Percentiles rank a stretch among this genome's conserved stretches.
Evolutionary conservation across 192 early-diverging fungal genomes (phyloP).

Genomic region (Umbelopsis vinacea): DNA sequence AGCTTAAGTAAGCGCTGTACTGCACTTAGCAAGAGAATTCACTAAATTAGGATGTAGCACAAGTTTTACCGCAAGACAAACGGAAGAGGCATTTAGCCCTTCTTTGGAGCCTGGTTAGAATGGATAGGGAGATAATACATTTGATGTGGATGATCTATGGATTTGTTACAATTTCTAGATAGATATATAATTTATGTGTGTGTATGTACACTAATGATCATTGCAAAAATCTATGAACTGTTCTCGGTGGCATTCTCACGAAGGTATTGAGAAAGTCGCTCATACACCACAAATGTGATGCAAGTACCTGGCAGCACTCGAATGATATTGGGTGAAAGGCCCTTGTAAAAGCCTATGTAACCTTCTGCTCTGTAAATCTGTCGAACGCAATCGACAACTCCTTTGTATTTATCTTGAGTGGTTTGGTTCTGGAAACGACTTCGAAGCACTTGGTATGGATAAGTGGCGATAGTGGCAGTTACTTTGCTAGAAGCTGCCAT

Average conservation of each 20-base stretch:
- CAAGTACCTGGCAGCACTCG: conserved; percentile 93
- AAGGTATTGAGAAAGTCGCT: conserved; percentile 67
- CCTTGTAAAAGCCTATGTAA: conserved; percentile 88
- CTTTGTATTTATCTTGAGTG: conserved; percentile 62
- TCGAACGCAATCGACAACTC: conserved; percentile 70
- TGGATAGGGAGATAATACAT: neutral
- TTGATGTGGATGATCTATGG: neutral
- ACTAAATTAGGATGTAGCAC: no score
- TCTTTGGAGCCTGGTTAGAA: no score
- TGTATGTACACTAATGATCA: neutral
- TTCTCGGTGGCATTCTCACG: conserved; percentile 50
- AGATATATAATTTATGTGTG: neutral
- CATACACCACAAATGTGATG: conserved; percentile 97
- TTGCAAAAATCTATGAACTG: neutral
- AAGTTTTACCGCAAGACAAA: no score
- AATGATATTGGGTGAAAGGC: conserved; percentile 83
- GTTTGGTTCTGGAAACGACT: conserved; percentile 77
- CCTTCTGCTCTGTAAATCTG: conserved; percentile 81
- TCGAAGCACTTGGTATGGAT: conserved; percentile 91
- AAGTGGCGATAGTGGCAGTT: conserved; percentile 85
- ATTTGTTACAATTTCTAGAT: neutral
- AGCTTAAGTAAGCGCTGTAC: no score
- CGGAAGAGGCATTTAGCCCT: no score
- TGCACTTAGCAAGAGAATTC: no score
- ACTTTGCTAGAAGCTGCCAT: conserved; percentile 90